A percentile compares a stretch with the other conserved stretches of the same genome.
These are phyloP conservation scores for Cylindrotheca closterium DNA, from an alignment of 108 stramenopile genomes.

Conservation along the genomic window DNA sequence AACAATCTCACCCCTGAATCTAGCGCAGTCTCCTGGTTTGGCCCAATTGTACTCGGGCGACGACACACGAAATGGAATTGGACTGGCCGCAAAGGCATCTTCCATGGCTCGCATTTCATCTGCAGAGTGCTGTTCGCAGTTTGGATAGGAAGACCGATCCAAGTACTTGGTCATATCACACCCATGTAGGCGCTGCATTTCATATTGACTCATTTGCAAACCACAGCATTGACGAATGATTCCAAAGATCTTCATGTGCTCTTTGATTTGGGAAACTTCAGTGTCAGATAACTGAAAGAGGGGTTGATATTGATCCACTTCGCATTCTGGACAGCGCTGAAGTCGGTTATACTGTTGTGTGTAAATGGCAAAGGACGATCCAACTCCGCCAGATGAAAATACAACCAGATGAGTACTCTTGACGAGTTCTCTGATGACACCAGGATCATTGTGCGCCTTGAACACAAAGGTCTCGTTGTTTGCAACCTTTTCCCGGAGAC, in stretches of 20 bases:
- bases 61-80: background rate
- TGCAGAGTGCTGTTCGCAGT: background rate
- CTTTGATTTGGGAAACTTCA: background rate
- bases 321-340: background rate
- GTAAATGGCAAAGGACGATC: background rate
- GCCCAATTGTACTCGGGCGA: background rate
- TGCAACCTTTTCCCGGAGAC: background rate
- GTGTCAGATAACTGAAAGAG: background rate
- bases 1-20: background rate
- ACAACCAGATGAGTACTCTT: background rate
- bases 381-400: background rate
- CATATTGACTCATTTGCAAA: background rate
- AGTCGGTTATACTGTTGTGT: background rate
- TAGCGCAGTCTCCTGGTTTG: background rate
- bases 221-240: constrained; percentile 1
- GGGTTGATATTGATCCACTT: background rate
- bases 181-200: background rate
- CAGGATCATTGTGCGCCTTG: background rate
- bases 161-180: background rate
- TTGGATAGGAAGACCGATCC: background rate
- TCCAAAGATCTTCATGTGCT: background rate
- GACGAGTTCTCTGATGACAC: background rate
- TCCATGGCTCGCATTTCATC: background rate
- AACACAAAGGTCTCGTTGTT: background rate
- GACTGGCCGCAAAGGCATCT: background rate